phyloP scores from a whole-genome alignment of 225 moss, liverwort and hornwort genomes.

The Anthoceros angustus region DNA sequence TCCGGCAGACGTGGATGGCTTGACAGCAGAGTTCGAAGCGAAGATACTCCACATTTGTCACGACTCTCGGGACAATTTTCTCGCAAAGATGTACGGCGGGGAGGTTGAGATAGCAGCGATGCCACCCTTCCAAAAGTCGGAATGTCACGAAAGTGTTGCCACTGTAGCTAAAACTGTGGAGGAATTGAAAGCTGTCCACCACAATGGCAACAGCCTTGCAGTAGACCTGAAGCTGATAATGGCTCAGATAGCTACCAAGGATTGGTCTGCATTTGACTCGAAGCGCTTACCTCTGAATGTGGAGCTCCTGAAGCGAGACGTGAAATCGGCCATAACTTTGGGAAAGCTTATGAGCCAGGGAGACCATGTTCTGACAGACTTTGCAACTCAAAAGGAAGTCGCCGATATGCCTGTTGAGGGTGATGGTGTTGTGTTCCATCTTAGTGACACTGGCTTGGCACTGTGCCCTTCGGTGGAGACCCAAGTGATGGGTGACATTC shows the following conservation, averaged over 20 bases:
- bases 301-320: conserved; percentile 20
- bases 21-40: conserved; percentile 32
- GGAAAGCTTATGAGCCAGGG: conserved; percentile 20
- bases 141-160: conserved; percentile 37
- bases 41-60: conserved; percentile 32
- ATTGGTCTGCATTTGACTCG: conserved; percentile 41
- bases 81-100: conserved; percentile 52
- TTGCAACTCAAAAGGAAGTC: conserved; percentile 21
- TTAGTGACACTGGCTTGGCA: conserved; percentile 20
- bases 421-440: not conserved
- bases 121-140: conserved; percentile 34
- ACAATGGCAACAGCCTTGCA: conserved; percentile 23
- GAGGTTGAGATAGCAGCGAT: conserved; percentile 38
- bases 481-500: not conserved
- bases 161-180: conserved; percentile 25
- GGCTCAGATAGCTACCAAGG: conserved; percentile 32
- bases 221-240: conserved; percentile 42
- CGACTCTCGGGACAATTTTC: conserved; percentile 34
- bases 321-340: conserved; percentile 13
- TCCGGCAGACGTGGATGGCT: conserved; percentile 44
- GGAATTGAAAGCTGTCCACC: conserved; percentile 7
- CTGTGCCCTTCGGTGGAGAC: conserved; percentile 8
- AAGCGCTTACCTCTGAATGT: conserved; percentile 35
- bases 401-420: conserved; percentile 11
- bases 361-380: conserved; percentile 8